Percentiles rank a stretch among this genome's conserved stretches.
Conservation (phyloP, 129 eudicot genomes). For the Oenanthe sinensis region DNA sequence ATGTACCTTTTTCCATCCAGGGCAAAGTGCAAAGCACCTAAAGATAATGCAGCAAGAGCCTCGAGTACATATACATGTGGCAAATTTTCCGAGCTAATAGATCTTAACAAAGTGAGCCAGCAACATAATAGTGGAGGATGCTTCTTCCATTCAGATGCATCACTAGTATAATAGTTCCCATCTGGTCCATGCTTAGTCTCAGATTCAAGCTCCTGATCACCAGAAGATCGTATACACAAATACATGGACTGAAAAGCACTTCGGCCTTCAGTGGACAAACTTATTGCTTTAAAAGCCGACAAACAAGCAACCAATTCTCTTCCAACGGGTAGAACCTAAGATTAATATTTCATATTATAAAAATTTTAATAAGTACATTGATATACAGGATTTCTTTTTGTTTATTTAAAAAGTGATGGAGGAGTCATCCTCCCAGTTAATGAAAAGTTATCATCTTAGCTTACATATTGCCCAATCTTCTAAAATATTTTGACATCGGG, state of each 20-base stretch:
- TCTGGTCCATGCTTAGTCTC: conserved; percentile 26
- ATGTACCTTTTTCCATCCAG: conserved; percentile 59
- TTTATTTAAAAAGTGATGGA: too few species aligned
- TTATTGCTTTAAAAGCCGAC: conserved; percentile 52
- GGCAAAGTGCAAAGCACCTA: conserved; percentile 67
- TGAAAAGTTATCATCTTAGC: background rate
- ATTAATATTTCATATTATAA: background rate
- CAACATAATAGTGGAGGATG: conserved; percentile 57
- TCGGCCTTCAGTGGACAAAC: conserved; percentile 49
- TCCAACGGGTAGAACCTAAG: conserved; percentile 74
- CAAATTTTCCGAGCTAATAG: conserved; percentile 46
- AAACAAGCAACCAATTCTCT: conserved; percentile 77
- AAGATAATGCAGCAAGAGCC: conserved; percentile 46
- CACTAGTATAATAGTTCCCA: conserved; percentile 17
- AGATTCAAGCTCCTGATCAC: conserved; percentile 32
- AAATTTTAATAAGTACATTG: background rate
- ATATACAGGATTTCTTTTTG: background rate
- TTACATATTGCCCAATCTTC: background rate
- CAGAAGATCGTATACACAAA: conserved; percentile 25
- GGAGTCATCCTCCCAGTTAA: background rate
- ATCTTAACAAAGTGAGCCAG: conserved; percentile 53
- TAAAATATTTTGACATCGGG: background rate
- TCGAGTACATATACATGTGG: conserved; percentile 32
- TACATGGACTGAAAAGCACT: conserved; percentile 45
- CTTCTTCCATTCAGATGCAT: conserved; percentile 45